Percentiles rank a stretch among this genome's conserved stretches.
Evolutionary conservation across 345 rosid species (phyloP).

Genomic region (Sisymbrium irio): DNA sequence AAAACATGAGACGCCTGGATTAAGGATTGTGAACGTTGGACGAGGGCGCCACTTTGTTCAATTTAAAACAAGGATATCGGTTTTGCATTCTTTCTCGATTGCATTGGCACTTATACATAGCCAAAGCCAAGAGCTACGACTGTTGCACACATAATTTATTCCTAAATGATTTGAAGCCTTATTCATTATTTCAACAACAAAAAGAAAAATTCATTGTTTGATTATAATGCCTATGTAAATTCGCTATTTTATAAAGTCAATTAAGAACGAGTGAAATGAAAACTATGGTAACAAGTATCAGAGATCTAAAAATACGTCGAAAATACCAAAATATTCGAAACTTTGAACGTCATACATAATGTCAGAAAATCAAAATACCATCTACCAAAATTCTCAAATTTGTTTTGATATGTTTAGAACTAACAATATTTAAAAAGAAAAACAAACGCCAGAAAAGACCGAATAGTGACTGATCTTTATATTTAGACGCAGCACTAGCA

Average conservation of each 20-base stretch:
- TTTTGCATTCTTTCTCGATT: conserved; percentile 61
- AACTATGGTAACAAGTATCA: too few relatives aligned
- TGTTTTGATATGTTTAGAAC: neutral
- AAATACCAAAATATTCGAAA: conserved; percentile 6
- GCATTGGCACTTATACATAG: conserved; percentile 70
- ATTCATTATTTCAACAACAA: neutral
- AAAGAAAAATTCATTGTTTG: neutral
- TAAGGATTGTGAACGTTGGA: conserved; percentile 51
- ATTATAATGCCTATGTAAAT: neutral
- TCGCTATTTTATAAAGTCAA: neutral
- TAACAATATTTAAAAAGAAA: neutral
- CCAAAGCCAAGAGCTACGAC: conserved; percentile 36
- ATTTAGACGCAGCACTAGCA: conserved; percentile 71
- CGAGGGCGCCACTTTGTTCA: conserved; percentile 55
- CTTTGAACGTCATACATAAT: neutral
- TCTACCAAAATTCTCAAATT: conserved; percentile 6
- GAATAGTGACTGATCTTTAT: neutral
- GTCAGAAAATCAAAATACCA: neutral
- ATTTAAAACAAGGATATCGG: conserved; percentile 53
- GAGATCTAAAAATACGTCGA: conserved; percentile 1
- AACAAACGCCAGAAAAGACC: neutral
- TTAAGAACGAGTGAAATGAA: too few relatives aligned
- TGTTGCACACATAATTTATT: neutral
- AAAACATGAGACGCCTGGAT: conserved; percentile 36
- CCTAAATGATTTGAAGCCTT: too few relatives aligned